These are phyloP conservation scores for Globisporangium okanoganense DNA, from an alignment of 352 stramenopile genomes.

Conservation along the genomic window DNA sequence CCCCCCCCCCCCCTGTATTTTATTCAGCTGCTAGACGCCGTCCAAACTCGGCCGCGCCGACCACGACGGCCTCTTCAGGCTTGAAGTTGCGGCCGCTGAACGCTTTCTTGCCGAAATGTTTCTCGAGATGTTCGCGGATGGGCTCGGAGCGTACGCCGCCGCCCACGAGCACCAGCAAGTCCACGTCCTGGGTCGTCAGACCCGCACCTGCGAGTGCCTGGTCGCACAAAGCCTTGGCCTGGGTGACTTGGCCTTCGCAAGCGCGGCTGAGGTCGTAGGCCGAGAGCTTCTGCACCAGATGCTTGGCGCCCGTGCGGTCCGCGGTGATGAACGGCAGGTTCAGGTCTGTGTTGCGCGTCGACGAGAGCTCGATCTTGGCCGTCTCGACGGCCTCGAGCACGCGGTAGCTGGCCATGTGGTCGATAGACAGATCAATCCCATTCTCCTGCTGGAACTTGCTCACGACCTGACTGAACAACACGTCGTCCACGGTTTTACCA, in stretches of 20 bases:
- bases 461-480: constrained; percentile 49
- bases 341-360: constrained; percentile 45
- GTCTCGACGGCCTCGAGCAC: constrained; percentile 62
- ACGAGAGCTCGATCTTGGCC: constrained; percentile 73
- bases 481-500: constrained; percentile 38
- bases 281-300: constrained; percentile 63
- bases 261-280: constrained; percentile 46
- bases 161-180: constrained; percentile 50
- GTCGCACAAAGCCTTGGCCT: constrained; percentile 34
- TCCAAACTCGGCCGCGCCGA: constrained; percentile 55
- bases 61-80: constrained; percentile 56
- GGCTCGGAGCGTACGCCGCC: constrained; percentile 50
- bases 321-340: constrained; percentile 81
- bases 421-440: constrained; percentile 64
- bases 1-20: too few species aligned
- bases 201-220: constrained; percentile 26
- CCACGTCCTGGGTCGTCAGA: constrained; percentile 36
- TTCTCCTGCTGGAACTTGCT: constrained; percentile 50
- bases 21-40: constrained; percentile 29
- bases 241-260: constrained; percentile 31
- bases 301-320: constrained; percentile 59
- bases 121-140: constrained; percentile 46
- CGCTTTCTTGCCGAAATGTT: constrained; percentile 38
- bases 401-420: constrained; percentile 66
- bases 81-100: constrained; percentile 50